Percentiles rank a stretch among this genome's conserved stretches.
Conservation (phyloP, 768 basidiomycete genomes). For the Amanita molliuscula region DNA sequence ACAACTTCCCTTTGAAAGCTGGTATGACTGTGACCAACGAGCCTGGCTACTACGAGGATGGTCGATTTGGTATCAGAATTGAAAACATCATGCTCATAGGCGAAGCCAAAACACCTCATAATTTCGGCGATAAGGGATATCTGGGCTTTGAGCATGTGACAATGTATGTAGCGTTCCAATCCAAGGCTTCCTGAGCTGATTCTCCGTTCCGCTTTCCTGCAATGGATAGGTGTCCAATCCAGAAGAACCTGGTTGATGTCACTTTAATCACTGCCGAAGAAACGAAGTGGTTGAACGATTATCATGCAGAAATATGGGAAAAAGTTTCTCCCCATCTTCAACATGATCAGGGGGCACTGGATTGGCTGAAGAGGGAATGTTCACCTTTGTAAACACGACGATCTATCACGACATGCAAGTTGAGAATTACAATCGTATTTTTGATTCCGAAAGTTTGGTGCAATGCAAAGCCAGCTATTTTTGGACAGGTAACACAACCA, state of each 20-base stretch:
- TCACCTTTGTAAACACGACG: slow-evolving; percentile 19
- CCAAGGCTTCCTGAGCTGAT: background rate
- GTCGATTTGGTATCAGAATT: slow-evolving; percentile 84
- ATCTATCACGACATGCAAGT: background rate
- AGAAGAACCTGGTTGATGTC: slow-evolving; percentile 68
- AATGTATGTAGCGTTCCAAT: slow-evolving; percentile 42
- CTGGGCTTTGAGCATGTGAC: slow-evolving; percentile 82
- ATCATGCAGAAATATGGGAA: slow-evolving; percentile 66
- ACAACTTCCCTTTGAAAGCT: slow-evolving; percentile 59
- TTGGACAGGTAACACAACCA: background rate
- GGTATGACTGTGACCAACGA: slow-evolving; percentile 94
- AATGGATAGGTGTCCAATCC: slow-evolving; percentile 66
- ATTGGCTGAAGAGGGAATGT: slow-evolving; percentile 57
- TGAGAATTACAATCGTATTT: background rate
- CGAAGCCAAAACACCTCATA: slow-evolving; percentile 54
- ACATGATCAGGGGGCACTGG: slow-evolving; percentile 46
- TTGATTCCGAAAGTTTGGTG: background rate
- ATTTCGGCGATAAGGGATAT: slow-evolving; percentile 82
- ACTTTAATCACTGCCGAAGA: slow-evolving; percentile 55
- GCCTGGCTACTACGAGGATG: slow-evolving; percentile 89
- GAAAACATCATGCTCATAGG: slow-evolving; percentile 82
- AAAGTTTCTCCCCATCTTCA: slow-evolving; percentile 67
- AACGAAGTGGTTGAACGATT: slow-evolving; percentile 71
- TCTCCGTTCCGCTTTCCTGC: background rate
- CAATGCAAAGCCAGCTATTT: background rate